Conservation (phyloP, 2,329 filamentous ascomycete species). For the Macrophomina phaseolina region DNA sequence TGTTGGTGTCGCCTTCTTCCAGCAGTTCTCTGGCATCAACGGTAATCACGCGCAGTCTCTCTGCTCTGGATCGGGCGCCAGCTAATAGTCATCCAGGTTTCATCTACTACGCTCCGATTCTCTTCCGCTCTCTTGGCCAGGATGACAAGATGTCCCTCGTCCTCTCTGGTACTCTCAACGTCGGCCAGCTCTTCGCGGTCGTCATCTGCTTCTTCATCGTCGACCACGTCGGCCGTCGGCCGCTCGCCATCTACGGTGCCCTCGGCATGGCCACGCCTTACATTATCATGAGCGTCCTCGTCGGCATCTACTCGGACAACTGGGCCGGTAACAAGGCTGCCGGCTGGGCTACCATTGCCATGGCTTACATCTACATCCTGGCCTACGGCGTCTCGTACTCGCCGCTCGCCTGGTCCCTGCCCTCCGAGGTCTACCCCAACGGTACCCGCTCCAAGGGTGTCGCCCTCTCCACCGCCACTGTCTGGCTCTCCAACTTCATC, state of each 20-base stretch:
- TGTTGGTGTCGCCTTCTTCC: constrained; percentile 50
- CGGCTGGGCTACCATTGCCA: constrained; percentile 57
- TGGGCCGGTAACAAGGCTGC: constrained; percentile 58
- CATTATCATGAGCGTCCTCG: constrained; percentile 59
- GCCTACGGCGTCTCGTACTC: constrained; percentile 57
- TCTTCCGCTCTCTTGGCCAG: constrained; percentile 50
- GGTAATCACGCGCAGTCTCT: constrained; percentile 27
- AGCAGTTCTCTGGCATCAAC: constrained; percentile 49
- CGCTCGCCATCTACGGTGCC: constrained; percentile 30
- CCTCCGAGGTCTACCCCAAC: constrained; percentile 29
- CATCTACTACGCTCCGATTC: constrained; percentile 56
- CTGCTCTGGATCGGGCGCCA: no score
- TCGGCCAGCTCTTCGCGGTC: constrained; percentile 39
- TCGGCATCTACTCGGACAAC: constrained; percentile 57
- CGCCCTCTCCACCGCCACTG: constrained; percentile 66
- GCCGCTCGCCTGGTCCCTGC: constrained; percentile 40
- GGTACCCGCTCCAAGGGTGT: constrained; percentile 44
- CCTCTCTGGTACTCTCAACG: constrained; percentile 43
- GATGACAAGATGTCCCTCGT: constrained; percentile 38
- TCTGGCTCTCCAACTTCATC: constrained; percentile 70
- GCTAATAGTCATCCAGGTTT: constrained; percentile 34
- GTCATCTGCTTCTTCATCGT: constrained; percentile 30
- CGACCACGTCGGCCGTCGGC: constrained; percentile 33
- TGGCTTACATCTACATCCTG: constrained; percentile 60
- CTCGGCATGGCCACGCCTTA: constrained; percentile 45